A percentile compares a stretch with the other conserved stretches of the same genome.
These are phyloP conservation scores for Filosporella fistucella DNA, from an alignment of 495 filamentous ascomycete species.

Conservation along the genomic window DNA sequence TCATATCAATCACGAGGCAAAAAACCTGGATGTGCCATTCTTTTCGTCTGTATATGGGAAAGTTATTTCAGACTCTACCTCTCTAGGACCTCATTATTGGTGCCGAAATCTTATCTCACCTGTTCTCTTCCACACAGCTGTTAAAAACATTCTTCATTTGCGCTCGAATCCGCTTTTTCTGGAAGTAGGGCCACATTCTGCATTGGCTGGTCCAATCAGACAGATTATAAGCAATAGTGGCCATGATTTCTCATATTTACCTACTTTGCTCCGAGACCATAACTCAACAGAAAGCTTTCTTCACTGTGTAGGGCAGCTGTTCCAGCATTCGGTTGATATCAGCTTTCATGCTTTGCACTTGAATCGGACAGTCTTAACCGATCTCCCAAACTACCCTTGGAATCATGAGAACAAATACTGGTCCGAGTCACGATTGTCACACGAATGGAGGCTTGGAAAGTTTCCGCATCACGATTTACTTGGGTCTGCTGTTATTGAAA, in stretches of 20 bases:
- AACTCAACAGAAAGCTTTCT: neutral
- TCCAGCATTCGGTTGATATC: neutral
- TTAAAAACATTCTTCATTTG: slow-evolving; percentile 14
- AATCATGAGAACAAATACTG: slow-evolving; percentile 22
- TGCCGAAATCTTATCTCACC: slow-evolving; percentile 47
- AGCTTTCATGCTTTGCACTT: neutral
- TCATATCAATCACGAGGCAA: neutral
- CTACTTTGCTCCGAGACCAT: slow-evolving; percentile 22
- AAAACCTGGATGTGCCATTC: slow-evolving; percentile 18
- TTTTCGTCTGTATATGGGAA: slow-evolving; percentile 36
- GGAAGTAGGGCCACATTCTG: slow-evolving; percentile 62
- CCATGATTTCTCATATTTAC: slow-evolving; percentile 17
- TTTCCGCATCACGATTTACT: slow-evolving; percentile 30
- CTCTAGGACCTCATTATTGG: slow-evolving; percentile 42
- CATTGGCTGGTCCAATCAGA: slow-evolving; percentile 55
- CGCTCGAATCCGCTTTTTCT: slow-evolving; percentile 30
- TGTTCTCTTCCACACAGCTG: slow-evolving; percentile 42
- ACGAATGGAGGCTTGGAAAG: slow-evolving; percentile 27
- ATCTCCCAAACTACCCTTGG: slow-evolving; percentile 37
- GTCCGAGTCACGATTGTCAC: slow-evolving; percentile 27
- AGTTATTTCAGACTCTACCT: slow-evolving; percentile 20
- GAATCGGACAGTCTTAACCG: slow-evolving; percentile 27
- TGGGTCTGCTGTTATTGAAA: slow-evolving; percentile 20
- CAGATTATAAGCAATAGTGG: slow-evolving; percentile 28
- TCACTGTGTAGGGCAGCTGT: neutral